Percentiles rank a stretch among this genome's conserved stretches.
Evolutionary conservation across 306 rosid species (phyloP).

Genomic region (Cercis canadensis): DNA sequence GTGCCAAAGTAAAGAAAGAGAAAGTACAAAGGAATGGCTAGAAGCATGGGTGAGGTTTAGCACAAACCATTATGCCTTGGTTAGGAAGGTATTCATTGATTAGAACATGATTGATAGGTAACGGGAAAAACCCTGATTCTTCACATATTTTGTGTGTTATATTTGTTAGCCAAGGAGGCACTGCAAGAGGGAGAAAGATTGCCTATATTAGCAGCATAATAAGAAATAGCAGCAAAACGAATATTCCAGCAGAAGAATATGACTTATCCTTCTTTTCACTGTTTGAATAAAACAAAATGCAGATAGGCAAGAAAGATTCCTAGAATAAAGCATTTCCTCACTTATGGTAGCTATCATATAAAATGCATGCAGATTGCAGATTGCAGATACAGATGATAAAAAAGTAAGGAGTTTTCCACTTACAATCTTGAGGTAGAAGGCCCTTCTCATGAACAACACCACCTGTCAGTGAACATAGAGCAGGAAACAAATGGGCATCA

Average conservation of each 20-base stretch:
- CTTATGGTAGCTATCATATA: background rate
- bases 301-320: constrained; percentile 14
- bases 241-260: background rate
- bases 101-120: constrained; percentile 87
- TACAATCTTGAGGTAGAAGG: constrained; percentile 81
- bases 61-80: constrained; percentile 90
- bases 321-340: constrained; percentile 6
- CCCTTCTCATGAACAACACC: constrained; percentile 96
- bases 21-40: constrained; percentile 24
- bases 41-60: constrained; percentile 32
- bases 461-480: constrained; percentile 56
- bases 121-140: constrained; percentile 67
- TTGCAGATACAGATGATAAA: constrained; percentile 14
- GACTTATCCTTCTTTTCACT: background rate
- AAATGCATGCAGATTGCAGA: background rate
- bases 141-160: constrained; percentile 66
- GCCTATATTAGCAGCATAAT: constrained; percentile 19
- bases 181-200: constrained; percentile 46
- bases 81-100: constrained; percentile 85
- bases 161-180: constrained; percentile 84
- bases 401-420: constrained; percentile 47
- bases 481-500: constrained; percentile 31
- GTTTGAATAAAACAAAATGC: constrained; percentile 17
- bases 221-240: background rate
- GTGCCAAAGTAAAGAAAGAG: background rate